Evolutionary conservation across 768 basidiomycete species (phyloP).

Genomic region (Candolleomyces efflorescens): DNA sequence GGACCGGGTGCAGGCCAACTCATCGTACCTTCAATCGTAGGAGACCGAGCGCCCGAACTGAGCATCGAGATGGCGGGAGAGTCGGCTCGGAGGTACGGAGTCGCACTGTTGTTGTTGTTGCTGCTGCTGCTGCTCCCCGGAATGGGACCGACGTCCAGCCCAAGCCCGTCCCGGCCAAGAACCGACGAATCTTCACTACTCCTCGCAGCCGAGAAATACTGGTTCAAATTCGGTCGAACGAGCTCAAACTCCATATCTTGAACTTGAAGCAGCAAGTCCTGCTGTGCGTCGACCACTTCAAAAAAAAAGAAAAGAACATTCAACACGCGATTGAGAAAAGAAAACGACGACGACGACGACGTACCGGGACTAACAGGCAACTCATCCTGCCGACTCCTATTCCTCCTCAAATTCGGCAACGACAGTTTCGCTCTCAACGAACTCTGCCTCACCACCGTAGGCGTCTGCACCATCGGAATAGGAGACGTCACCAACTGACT

Average conservation of each 20-base stretch:
- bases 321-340: too few relatives aligned
- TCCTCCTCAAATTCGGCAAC: slow-evolving; percentile 59
- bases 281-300: not conserved
- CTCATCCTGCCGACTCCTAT: slow-evolving; percentile 34
- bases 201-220: slow-evolving; percentile 31
- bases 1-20: slow-evolving; percentile 1
- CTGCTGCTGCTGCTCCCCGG: not conserved
- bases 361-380: slow-evolving; percentile 13
- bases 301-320: not conserved
- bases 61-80: slow-evolving; percentile 15
- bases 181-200: slow-evolving; percentile 53
- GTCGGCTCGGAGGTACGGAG: slow-evolving; percentile 28
- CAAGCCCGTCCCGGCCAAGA: slow-evolving; percentile 33
- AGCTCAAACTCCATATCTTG: slow-evolving; percentile 82
- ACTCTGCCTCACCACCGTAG: slow-evolving; percentile 29
- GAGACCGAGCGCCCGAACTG: slow-evolving; percentile 20
- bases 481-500: not conserved
- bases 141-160: slow-evolving; percentile 16
- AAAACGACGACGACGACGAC: not conserved
- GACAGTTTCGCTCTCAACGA: slow-evolving; percentile 63
- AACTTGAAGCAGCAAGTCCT: slow-evolving; percentile 60
- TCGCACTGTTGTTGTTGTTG: slow-evolving; percentile 40
- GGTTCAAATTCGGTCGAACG: slow-evolving; percentile 54
- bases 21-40: slow-evolving; percentile 10
- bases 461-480: slow-evolving; percentile 1